Percentiles rank a stretch among this genome's conserved stretches.
phyloP scores from a whole-genome alignment of 1,284 basidiomycete genomes.

The Fomitopsis pinicola region DNA sequence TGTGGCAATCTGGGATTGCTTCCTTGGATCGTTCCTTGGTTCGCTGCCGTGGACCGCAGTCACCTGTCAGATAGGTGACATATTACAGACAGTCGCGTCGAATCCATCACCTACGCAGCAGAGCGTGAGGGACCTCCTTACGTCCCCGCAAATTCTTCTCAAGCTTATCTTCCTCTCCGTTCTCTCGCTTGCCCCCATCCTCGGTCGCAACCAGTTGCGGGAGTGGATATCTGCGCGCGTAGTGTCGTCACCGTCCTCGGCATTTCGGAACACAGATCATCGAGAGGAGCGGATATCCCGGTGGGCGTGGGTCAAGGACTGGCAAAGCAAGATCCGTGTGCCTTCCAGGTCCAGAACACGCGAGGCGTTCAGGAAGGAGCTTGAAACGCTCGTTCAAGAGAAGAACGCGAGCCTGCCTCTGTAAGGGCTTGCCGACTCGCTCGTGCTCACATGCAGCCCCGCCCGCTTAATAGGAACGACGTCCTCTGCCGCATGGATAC shows the following conservation, averaged over 20 bases:
- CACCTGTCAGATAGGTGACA: constrained; percentile 85
- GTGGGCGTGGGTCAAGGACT: constrained; percentile 60
- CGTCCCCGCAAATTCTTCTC: constrained; percentile 66
- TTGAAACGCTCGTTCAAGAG: constrained; percentile 25
- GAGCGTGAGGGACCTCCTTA: constrained; percentile 66
- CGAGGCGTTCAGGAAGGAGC: constrained; percentile 18
- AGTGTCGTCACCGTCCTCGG: constrained; percentile 1
- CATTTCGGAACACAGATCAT: constrained; percentile 4
- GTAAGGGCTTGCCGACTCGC: constrained; percentile 31
- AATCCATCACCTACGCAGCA: constrained; percentile 62
- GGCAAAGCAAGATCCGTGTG: constrained; percentile 45
- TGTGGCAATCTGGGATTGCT: constrained; percentile 70
- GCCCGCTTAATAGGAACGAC: background rate
- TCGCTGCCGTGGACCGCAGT: constrained; percentile 80
- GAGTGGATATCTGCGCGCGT: constrained; percentile 41
- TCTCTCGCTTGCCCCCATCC: constrained; percentile 73
- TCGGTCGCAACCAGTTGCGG: constrained; percentile 61
- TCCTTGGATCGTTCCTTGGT: constrained; percentile 78
- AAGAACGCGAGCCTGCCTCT: constrained; percentile 26
- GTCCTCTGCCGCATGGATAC: constrained; percentile 5
- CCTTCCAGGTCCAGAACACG: constrained; percentile 38
- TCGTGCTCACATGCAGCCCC: background rate
- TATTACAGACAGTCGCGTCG: constrained; percentile 72
- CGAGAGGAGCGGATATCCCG: constrained; percentile 37
- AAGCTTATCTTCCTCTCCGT: constrained; percentile 73